Evolutionary conservation across 1,139 yeast species (phyloP), one percentile per base, ranked within the genome.

Genomic region (Blastobotrys raffinosifermentans): DNA sequence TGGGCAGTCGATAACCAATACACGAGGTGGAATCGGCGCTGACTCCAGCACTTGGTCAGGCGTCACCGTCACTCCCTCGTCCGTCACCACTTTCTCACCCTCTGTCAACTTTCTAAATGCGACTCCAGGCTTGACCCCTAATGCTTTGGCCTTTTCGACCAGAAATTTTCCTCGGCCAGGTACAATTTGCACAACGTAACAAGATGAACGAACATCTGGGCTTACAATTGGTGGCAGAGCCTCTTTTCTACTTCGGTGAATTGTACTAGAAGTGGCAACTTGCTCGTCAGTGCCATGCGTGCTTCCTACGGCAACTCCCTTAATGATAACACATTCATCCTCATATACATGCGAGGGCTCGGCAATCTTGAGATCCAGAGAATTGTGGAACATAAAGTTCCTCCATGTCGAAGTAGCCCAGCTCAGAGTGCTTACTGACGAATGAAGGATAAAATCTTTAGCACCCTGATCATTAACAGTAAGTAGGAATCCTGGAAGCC

Each of bases 401-500:
- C 96, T 69, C 96, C 96, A 87, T 0, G 91, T 75, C 3, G 87
- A 72, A 14, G 80, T 74, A 33, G 75, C 67, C 19, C 18, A 50
- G 19, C 18, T 34, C 45, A 77, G 50, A 31, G 63, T 58, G 31
- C 51, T 58, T 41, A 56, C 64, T 16, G 77, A 77, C 34, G 75
- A 70, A 39, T 60, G 63, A 2, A 80, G 46, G 5, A 56, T 57
- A 19, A 76, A 46, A 5, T 68, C 60, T 32, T 72, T 71, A 39
- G 73, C 72, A 1, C 89, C 89, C 44, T 85, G 82, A 50, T 86
- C 96, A 38, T 87, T 79, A n/a, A 83, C 68, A 0, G 96, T 86
- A 39, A 91, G 63, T 37, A 89, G 75, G 49, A 86, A 64, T 0
- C 98, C 98, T 0, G 97, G 96, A 9, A 91, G 61, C 0, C 98